These are phyloP conservation scores for Triticum timopheevii DNA, from an alignment of 176 grass and related monocot genomes.

Conservation along the genomic window DNA sequence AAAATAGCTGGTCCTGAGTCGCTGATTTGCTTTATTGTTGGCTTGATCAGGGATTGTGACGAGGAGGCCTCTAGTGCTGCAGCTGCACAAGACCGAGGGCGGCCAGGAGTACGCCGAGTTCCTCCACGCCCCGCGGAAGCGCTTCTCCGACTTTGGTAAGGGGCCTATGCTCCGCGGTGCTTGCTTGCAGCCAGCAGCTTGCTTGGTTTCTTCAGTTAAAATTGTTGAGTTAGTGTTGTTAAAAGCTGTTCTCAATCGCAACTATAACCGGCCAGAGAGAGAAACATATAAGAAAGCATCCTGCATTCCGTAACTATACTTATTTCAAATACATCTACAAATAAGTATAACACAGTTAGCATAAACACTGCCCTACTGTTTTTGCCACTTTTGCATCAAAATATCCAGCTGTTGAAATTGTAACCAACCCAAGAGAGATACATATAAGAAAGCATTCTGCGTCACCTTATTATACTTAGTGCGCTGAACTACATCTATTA, in stretches of 20 bases:
- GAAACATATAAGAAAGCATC: not conserved
- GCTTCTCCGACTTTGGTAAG: conserved; percentile 78
- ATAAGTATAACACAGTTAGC: not conserved
- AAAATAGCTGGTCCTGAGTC: not conserved
- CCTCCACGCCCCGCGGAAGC: conserved; percentile 86
- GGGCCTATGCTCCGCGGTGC: not conserved
- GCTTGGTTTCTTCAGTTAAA: conserved; percentile 3
- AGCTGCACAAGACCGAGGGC: conserved; percentile 89
- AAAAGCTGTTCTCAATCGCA: not conserved
- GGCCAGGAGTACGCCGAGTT: conserved; percentile 93
- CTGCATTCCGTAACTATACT: not conserved
- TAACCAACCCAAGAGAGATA: not conserved
- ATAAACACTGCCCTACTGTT: not conserved
- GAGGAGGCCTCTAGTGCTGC: conserved; percentile 90
- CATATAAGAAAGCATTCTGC: not conserved
- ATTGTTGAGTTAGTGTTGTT: not conserved
- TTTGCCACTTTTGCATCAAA: too few relatives aligned
- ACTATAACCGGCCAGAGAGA: not conserved
- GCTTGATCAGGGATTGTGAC: conserved; percentile 86
- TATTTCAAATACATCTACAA: not conserved
- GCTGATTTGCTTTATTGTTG: not conserved
- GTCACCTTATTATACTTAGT: not conserved
- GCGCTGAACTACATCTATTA: not conserved
- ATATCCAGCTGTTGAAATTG: not conserved
- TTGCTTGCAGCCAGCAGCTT: not conserved